Conservation (phyloP, 352 stramenopile species). For the Globisporangium takayamanum region DNA sequence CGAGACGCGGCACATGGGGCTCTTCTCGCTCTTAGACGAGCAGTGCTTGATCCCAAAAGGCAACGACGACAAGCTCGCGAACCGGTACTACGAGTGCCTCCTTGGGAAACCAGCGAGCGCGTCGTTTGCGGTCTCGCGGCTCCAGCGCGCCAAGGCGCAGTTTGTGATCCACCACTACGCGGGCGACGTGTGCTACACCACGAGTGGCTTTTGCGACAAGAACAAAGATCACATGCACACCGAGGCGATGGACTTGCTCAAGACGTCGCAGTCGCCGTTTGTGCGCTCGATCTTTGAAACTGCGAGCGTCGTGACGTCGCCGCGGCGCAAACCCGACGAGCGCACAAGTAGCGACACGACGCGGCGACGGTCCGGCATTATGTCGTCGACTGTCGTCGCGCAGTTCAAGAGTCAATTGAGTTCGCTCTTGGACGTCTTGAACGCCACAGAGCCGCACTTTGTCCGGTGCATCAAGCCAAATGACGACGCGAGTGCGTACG, state of each 20-base stretch:
- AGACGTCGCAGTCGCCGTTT: slow-evolving; percentile 56
- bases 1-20: slow-evolving; percentile 63
- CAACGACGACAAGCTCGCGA: slow-evolving; percentile 78
- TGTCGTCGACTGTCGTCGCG: slow-evolving; percentile 79
- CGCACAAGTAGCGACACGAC: slow-evolving; percentile 20
- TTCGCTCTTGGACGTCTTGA: slow-evolving; percentile 91
- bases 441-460: slow-evolving; percentile 91
- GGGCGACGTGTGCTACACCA: slow-evolving; percentile 77
- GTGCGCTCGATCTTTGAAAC: slow-evolving; percentile 67
- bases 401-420: slow-evolving; percentile 94
- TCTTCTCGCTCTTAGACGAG: slow-evolving; percentile 83
- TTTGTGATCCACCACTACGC: slow-evolving; percentile 88
- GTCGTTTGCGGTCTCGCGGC: slow-evolving; percentile 59
- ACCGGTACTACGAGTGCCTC: slow-evolving; percentile 75
- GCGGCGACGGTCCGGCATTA: slow-evolving; percentile 62
- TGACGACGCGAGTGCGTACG: slow-evolving; percentile 44
- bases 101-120: slow-evolving; percentile 31
- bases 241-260: slow-evolving; percentile 66
- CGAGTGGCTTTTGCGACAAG: slow-evolving; percentile 80
- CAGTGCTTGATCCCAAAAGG: slow-evolving; percentile 79
- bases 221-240: slow-evolving; percentile 89
- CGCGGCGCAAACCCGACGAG: slow-evolving; percentile 15
- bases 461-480: slow-evolving; percentile 90
- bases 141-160: slow-evolving; percentile 72
- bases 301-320: slow-evolving; percentile 17